Conservation (phyloP, 352 stramenopile genomes). For the Globisporangium iwayamae region DNA sequence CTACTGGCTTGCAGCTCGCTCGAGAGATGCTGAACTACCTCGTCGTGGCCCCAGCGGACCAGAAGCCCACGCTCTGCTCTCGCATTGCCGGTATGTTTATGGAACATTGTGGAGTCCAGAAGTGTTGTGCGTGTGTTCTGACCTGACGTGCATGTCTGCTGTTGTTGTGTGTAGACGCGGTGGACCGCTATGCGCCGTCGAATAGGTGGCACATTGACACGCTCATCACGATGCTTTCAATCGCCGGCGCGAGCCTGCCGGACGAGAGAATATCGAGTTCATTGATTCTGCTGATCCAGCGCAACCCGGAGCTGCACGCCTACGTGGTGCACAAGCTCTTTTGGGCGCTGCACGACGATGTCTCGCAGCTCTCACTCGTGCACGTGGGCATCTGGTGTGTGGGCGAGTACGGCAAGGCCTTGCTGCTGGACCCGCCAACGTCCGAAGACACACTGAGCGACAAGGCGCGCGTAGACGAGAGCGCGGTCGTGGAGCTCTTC, state of each 20-base stretch:
- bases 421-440: constrained; percentile 69
- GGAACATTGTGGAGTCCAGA: background rate
- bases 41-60: constrained; percentile 94
- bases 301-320: constrained; percentile 82
- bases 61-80: constrained; percentile 94
- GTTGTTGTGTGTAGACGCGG: constrained; percentile 45
- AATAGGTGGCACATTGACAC: constrained; percentile 95
- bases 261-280: constrained; percentile 93
- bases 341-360: constrained; percentile 94
- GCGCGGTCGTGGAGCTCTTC: constrained; percentile 66
- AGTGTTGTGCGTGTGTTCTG: background rate
- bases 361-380: constrained; percentile 93
- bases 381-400: constrained; percentile 98
- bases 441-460: constrained; percentile 62
- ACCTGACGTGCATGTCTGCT: constrained; percentile 3
- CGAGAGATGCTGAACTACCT: constrained; percentile 99
- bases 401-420: constrained; percentile 94
- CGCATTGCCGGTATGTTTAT: constrained; percentile 84
- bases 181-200: constrained; percentile 79
- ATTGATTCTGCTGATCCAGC: constrained; percentile 96
- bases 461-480: constrained; percentile 68
- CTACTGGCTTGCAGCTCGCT: constrained; percentile 62
- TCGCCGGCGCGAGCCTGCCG: constrained; percentile 92
- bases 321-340: constrained; percentile 98
- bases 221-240: constrained; percentile 98